phyloP scores from a whole-genome alignment of 1,284 basidiomycete genomes.

The Inonotus hispidus region DNA sequence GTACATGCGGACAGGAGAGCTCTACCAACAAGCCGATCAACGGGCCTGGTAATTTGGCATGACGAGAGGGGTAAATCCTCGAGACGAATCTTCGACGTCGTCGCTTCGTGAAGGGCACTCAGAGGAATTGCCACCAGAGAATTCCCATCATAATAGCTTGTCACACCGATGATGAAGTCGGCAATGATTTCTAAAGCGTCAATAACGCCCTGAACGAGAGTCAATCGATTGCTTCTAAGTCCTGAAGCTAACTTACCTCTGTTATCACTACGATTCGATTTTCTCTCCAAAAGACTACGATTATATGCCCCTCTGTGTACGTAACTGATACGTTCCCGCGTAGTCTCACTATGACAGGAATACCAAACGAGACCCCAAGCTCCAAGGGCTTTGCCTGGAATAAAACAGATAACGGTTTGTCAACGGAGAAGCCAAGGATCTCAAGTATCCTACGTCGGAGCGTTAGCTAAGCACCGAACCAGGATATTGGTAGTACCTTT shows the following conservation, averaged over 20 bases:
- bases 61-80: neutral
- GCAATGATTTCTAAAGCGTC: slow-evolving; percentile 6
- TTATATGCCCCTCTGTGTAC: slow-evolving; percentile 8
- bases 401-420: neutral
- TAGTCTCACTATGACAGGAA: slow-evolving; percentile 1
- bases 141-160: neutral
- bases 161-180: slow-evolving; percentile 8
- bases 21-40: neutral
- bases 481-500: neutral
- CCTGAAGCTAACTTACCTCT: slow-evolving; percentile 11
- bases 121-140: neutral
- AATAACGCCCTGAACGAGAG: slow-evolving; percentile 1
- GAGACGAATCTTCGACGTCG: neutral
- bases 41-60: neutral
- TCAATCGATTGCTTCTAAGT: too few relatives aligned
- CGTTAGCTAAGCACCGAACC: neutral
- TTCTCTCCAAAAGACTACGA: slow-evolving; percentile 8
- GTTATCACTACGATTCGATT: neutral
- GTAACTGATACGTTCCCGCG: neutral
- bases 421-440: slow-evolving; percentile 4
- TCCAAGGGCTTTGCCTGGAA: neutral
- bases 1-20: slow-evolving; percentile 8
- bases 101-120: neutral
- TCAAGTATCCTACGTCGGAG: neutral
- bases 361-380: slow-evolving; percentile 1